Evolutionary conservation across 2,329 filamentous ascomycete species (phyloP).

Genomic region (Trichophyton mentagrophytes): DNA sequence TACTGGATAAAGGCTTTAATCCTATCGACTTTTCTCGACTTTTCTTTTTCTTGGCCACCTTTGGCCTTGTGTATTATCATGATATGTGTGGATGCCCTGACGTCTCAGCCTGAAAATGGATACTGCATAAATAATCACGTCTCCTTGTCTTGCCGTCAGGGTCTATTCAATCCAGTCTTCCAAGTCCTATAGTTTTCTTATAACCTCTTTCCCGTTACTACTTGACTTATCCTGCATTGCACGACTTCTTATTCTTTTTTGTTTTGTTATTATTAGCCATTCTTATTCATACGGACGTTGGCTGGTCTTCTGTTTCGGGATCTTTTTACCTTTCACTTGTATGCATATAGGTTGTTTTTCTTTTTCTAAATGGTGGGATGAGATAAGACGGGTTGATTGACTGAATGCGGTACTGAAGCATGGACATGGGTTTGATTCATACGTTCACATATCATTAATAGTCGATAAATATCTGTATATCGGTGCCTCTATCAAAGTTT

Average conservation of each 20-base stretch:
- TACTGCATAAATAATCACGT: neutral
- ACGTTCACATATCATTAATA: neutral
- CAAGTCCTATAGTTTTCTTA: neutral
- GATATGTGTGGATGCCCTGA: neutral
- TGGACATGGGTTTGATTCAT: neutral
- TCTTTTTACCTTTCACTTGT: neutral
- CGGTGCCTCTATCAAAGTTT: neutral
- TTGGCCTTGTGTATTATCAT: neutral
- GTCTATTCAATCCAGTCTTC: neutral
- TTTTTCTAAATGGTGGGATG: neutral
- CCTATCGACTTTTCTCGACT: neutral
- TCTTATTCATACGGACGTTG: neutral
- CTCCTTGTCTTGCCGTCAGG: neutral
- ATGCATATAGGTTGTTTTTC: neutral
- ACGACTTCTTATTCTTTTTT: neutral
- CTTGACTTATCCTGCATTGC: neutral
- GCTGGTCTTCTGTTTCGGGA: neutral
- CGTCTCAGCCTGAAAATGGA: neutral
- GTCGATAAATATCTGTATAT: neutral
- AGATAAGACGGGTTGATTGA: slow-evolving; percentile 3
- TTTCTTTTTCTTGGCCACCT: neutral
- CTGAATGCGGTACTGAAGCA: neutral
- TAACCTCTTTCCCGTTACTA: neutral
- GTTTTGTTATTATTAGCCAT: neutral
- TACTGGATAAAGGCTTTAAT: neutral